Base-by-base conservation (phyloP, 345 rosid species). In the Zanthoxylum bungeanum region DNA sequence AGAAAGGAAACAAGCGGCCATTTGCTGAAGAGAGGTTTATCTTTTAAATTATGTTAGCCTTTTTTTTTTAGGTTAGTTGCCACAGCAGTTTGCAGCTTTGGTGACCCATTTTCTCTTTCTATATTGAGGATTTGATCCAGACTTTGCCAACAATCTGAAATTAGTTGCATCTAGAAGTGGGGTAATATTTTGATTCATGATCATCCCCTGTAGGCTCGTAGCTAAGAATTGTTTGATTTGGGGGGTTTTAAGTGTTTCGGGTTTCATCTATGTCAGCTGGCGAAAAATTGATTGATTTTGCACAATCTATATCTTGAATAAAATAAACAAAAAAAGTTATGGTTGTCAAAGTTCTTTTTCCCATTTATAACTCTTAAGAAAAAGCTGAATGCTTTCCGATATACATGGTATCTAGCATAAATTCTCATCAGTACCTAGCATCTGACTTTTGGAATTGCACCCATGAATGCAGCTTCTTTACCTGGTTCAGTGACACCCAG, bases 1-100 rank as follows among this genome's bases (percentile, higher is more conserved):
- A 92, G 84, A 92, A 88, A 75, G 96, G 98, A 67, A 89, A 90
- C 80, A 94, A 94, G 76, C 88, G 98, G 40, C 76, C 88, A 49
- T 79, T 92, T 53, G 68, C 75, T 64, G 89, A 89, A 55, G 93
- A 87, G 70, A 89, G 98, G 98, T 91, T 71, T 50, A 75, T 52
- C 72, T 79, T 55, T 57, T 58, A 44, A 16, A 60, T 53, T 22
- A 9, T 56, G 2, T 55, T 34, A 4, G 7, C 46, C 33, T 9
- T 9, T 51, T 40, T n/a, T n/a, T n/a, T n/a, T n/a, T n/a, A n/a
- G n/a, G n/a, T n/a, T n/a, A n/a, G n/a, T n/a, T n/a, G n/a, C n/a
- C n/a, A n/a, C n/a, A n/a, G 30, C 60, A n/a, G 65, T 37, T 44
- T 63, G 31, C 16, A 17, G 46, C 73, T 68, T 9, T 46, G 4